phyloP scores from a whole-genome alignment of 345 rosid genomes.

The Erucastrum elatum region DNA sequence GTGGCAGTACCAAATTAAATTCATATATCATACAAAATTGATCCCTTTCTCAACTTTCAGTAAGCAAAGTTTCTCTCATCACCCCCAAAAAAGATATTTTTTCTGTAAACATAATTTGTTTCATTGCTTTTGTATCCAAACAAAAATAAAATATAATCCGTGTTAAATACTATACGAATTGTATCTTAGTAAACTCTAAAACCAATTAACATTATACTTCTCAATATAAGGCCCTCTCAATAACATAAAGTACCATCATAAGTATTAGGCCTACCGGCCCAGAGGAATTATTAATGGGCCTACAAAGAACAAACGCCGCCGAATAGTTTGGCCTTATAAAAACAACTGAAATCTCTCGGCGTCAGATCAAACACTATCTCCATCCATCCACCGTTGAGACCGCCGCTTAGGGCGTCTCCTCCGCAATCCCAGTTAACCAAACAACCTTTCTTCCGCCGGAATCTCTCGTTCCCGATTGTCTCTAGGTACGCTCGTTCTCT shows the following conservation, averaged over 20 bases:
- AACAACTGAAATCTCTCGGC: not conserved
- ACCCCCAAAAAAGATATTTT: too few species aligned
- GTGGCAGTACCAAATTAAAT: too few species aligned
- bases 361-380: constrained; percentile 3
- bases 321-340: not conserved
- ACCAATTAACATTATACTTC: too few species aligned
- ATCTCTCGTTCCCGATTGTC: not conserved
- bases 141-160: too few species aligned
- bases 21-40: too few species aligned
- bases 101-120: too few species aligned
- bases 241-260: not conserved
- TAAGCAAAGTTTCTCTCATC: too few species aligned
- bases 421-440: constrained; percentile 3
- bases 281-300: not conserved
- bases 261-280: not conserved
- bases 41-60: too few species aligned
- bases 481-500: constrained; percentile 5
- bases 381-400: constrained; percentile 21
- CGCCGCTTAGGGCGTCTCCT: constrained; percentile 38
- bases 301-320: not conserved
- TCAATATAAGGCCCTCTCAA: too few species aligned
- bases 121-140: too few species aligned
- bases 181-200: too few species aligned
- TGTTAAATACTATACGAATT: too few species aligned
- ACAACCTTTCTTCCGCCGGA: not conserved